These are phyloP conservation scores for Vitis riparia DNA, from an alignment of 164 flowering plant species.

Conservation along the genomic window DNA sequence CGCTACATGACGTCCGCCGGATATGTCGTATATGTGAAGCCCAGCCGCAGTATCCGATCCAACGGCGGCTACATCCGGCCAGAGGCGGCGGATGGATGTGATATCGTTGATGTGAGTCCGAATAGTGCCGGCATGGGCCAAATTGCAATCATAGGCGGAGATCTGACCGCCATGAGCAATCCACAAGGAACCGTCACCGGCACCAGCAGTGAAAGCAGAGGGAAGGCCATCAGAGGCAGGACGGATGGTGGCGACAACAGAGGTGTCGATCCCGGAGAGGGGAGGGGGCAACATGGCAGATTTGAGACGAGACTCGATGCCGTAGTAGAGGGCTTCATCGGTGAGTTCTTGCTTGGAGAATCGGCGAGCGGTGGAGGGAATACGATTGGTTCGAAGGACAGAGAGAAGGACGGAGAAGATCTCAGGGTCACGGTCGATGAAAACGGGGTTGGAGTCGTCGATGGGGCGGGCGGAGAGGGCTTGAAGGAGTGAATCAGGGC, in stretches of 20 bases:
- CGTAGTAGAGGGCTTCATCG: constrained; percentile 81
- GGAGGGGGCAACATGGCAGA: constrained; percentile 62
- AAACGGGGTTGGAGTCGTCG: constrained; percentile 42
- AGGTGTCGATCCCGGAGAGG: constrained; percentile 70
- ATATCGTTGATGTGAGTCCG: constrained; percentile 76
- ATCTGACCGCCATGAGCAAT: constrained; percentile 87
- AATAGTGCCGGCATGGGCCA: constrained; percentile 52
- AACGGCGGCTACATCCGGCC: constrained; percentile 58
- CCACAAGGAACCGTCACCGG: constrained; percentile 69
- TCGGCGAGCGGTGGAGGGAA: constrained; percentile 59
- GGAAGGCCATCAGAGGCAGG: constrained; percentile 64
- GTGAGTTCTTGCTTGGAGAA: constrained; percentile 77
- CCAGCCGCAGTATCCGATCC: constrained; percentile 72
- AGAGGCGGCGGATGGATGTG: constrained; percentile 55
- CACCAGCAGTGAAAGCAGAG: constrained; percentile 54
- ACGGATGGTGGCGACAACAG: constrained; percentile 49
- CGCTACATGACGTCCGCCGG: constrained; percentile 50
- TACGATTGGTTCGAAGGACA: constrained; percentile 73
- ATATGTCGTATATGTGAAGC: constrained; percentile 68
- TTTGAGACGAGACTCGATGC: constrained; percentile 68
- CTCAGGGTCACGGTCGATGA: constrained; percentile 95
- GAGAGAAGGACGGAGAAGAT: constrained; percentile 85
- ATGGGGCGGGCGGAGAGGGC: constrained; percentile 45
- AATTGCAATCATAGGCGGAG: constrained; percentile 69
- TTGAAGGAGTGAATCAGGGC: constrained; percentile 73